A percentile compares a stretch with the other conserved stretches of the same genome.
These are phyloP conservation scores for Xerocomellus amylosporus DNA, from an alignment of 768 basidiomycete genomes.

Conservation along the genomic window DNA sequence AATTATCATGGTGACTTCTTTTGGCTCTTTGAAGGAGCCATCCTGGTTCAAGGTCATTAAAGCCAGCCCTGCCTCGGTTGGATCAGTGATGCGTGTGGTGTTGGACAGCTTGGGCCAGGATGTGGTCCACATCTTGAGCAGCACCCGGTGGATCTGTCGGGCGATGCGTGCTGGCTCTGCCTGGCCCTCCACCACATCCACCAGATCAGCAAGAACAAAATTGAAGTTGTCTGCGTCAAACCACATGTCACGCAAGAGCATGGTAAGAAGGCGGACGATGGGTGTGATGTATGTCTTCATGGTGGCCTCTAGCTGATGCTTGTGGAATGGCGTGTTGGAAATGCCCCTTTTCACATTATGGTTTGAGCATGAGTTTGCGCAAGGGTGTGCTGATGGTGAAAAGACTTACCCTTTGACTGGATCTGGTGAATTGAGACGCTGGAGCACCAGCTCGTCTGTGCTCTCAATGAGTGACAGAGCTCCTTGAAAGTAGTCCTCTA, in stretches of 20 bases:
- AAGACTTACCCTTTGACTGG: neutral
- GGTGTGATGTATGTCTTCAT: constrained; percentile 15
- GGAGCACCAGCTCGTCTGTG: constrained; percentile 8
- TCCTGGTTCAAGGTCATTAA: neutral
- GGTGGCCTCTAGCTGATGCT: constrained; percentile 9
- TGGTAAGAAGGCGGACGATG: neutral
- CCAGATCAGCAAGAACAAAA: too few species aligned
- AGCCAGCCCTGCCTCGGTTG: neutral
- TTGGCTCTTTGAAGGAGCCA: constrained; percentile 20
- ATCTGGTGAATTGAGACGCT: constrained; percentile 11
- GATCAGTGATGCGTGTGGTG: neutral
- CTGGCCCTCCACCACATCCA: too few species aligned
- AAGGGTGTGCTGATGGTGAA: too few species aligned
- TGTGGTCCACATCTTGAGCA: constrained; percentile 9
- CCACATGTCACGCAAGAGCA: neutral
- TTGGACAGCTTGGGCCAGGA: neutral
- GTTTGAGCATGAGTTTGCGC: too few species aligned
- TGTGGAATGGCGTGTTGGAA: constrained; percentile 25
- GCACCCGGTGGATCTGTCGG: constrained; percentile 3
- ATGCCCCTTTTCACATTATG: constrained; percentile 4
- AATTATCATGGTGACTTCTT: constrained; percentile 1
- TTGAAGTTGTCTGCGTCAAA: too few species aligned
- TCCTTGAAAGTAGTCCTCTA: neutral
- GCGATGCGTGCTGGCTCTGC: too few species aligned
- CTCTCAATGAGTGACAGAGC: neutral